phyloP scores from a whole-genome alignment of 768 basidiomycete genomes.

The Leccinum pellstonianum region DNA sequence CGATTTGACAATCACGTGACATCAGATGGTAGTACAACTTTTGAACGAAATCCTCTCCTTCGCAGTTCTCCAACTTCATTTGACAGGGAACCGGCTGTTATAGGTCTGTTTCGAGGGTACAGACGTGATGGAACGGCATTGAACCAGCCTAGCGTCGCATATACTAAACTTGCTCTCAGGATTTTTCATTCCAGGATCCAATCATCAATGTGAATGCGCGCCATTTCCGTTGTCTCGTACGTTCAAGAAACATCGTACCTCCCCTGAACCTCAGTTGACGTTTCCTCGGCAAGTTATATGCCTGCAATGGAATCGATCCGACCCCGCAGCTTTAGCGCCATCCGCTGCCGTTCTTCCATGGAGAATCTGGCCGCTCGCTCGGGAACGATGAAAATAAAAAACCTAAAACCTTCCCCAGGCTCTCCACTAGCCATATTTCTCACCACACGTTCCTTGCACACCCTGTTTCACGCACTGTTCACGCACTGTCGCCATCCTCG shows the following conservation, averaged over 20 bases:
- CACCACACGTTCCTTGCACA: too few species aligned
- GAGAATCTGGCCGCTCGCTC: background rate
- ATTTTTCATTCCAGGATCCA: too few species aligned
- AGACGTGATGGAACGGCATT: too few species aligned
- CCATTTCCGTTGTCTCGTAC: too few species aligned
- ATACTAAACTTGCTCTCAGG: too few species aligned
- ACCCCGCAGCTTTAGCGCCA: background rate
- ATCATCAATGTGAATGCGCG: too few species aligned
- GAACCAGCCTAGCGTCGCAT: too few species aligned
- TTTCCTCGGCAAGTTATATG: background rate
- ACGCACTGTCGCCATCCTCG: background rate
- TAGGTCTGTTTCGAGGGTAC: too few species aligned
- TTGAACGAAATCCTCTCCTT: background rate
- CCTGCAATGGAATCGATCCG: background rate
- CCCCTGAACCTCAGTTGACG: background rate
- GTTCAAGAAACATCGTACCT: too few species aligned
- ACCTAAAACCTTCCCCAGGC: background rate
- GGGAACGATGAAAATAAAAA: background rate
- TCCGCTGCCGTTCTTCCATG: background rate
- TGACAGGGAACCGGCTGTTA: too few species aligned
- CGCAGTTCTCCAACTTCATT: too few species aligned
- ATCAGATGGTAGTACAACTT: background rate
- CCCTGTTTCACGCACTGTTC: background rate
- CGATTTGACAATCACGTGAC: constrained; percentile 12
- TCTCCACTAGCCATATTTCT: background rate